Percentiles rank a stretch among this genome's conserved stretches.
Conservation (phyloP, 2,329 filamentous ascomycete genomes). For the Cordyceps farinosa region DNA sequence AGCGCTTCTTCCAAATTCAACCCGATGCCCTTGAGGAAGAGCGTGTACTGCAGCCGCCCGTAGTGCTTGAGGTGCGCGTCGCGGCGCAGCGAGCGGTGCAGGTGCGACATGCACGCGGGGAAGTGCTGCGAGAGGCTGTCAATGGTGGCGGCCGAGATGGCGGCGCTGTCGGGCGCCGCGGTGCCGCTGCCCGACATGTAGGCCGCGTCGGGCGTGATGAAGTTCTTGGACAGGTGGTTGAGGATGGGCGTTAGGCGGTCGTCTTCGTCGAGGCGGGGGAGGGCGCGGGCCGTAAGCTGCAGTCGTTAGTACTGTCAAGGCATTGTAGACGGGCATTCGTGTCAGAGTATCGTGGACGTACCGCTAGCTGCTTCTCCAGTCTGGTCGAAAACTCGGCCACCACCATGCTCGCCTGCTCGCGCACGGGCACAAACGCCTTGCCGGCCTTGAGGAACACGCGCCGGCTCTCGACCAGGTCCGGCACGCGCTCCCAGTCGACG, state of each 20-base stretch:
- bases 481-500: constrained; percentile 91
- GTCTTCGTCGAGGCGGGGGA: constrained; percentile 92
- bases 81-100: constrained; percentile 80
- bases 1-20: constrained; percentile 88
- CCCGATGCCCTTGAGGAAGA: constrained; percentile 96
- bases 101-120: constrained; percentile 88
- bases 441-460: constrained; percentile 73
- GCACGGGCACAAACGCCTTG: constrained; percentile 85
- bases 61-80: constrained; percentile 92
- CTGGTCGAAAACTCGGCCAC: constrained; percentile 78
- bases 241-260: constrained; percentile 73
- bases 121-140: constrained; percentile 78
- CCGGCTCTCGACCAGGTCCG: constrained; percentile 79
- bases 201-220: constrained; percentile 82
- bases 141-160: constrained; percentile 74
- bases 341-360: constrained; percentile 35
- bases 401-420: constrained; percentile 86
- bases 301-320: constrained; percentile 5
- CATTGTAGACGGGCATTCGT: background rate
- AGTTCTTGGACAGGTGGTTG: constrained; percentile 86
- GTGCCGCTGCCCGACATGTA: constrained; percentile 58
- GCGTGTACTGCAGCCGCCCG: constrained; percentile 87
- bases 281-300: constrained; percentile 80
- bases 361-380: constrained; percentile 79
- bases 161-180: constrained; percentile 62